These are phyloP conservation scores for Entomophthora muscae DNA, from an alignment of 371 early-diverging fungal species.

Conservation along the genomic window DNA sequence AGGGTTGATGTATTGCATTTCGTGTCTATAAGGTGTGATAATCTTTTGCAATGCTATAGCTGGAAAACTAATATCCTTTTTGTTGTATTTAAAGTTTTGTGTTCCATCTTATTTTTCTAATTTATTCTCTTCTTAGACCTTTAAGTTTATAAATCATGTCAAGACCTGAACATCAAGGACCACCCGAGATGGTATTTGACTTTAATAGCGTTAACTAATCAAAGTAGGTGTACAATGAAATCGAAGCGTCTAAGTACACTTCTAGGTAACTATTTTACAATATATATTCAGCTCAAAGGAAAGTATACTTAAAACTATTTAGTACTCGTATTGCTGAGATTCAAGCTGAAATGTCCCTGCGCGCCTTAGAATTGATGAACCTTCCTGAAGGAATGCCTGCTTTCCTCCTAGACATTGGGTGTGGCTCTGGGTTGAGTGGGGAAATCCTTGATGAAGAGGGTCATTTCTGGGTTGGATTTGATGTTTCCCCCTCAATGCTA, in stretches of 20 bases:
- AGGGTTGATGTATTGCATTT: no score
- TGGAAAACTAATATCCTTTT: no score
- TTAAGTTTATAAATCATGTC: constrained; percentile 33
- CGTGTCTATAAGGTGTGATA: no score
- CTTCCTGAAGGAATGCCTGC: constrained; percentile 54
- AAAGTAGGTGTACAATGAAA: constrained; percentile 61
- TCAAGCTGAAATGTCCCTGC: constrained; percentile 83
- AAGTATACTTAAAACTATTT: constrained; percentile 1
- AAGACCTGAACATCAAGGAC: constrained; percentile 88
- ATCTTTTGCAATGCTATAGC: no score
- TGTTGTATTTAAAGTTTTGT: background rate
- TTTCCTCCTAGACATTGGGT: constrained; percentile 91
- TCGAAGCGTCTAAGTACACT: constrained; percentile 88
- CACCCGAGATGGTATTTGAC: constrained; percentile 76
- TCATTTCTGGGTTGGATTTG: constrained; percentile 93
- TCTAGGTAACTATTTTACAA: constrained; percentile 41
- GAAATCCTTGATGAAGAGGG: constrained; percentile 88
- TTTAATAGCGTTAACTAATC: background rate
- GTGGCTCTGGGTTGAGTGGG: constrained; percentile 91
- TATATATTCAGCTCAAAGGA: background rate
- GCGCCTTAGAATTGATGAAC: constrained; percentile 80
- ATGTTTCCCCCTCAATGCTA: constrained; percentile 90
- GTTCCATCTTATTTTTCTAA: background rate
- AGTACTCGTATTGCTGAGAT: constrained; percentile 82
- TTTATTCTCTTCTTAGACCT: background rate